Base-by-base conservation (phyloP, 2,329 filamentous ascomycete species). In the Colletotrichum lini region DNA sequence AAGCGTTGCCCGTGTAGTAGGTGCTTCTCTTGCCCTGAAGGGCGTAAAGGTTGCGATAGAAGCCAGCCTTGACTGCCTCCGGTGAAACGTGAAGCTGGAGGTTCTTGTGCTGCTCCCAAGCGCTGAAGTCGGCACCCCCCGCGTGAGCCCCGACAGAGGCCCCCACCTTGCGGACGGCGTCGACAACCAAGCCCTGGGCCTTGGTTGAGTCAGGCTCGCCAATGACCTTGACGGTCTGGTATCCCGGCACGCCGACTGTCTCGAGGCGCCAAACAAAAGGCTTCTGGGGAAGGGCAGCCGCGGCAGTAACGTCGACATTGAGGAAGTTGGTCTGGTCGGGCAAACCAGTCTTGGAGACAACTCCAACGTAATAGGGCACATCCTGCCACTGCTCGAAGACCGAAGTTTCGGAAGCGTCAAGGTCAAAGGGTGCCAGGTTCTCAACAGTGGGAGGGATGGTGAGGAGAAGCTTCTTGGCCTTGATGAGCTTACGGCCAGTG, bases 391-490 rank as follows among this genome's bases (percentile, higher is more conserved):
- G 59, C 58, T 56, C 30, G 47, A 80, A 79, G 26, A 80, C 53
- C 0, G 56, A 62, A 21, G 57, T 72, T 62, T 80, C 78, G 0
- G 66, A 63, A 0, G 69, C n/a, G 26, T 76, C 70, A 1, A 80
- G 75, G 42, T 80, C 76, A 73, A 77, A 80, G 0, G 73, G 50
- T 2, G 64, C 69, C 0, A 78, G 59, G 50, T 79, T 79, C 0
- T 73, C 58, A 0, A 73, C 65, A 0, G 77, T 77, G 8, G 77
- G 78, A 0, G 78, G 76, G 2, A 77, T 74, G 0, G 79, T 77
- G 23, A 80, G 67, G 1, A 80, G 73, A 0, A 80, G 72, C 73
- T 78, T 80, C 67, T 77, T 77, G 21, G 81, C 81, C 47, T 74
- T 72, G 73, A 84, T 77, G 8, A 77, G 42, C 67, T 75, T 77